phyloP scores from a whole-genome alignment of 202 grass and related monocot genomes.

The Miscanthus sacchariflorus region DNA sequence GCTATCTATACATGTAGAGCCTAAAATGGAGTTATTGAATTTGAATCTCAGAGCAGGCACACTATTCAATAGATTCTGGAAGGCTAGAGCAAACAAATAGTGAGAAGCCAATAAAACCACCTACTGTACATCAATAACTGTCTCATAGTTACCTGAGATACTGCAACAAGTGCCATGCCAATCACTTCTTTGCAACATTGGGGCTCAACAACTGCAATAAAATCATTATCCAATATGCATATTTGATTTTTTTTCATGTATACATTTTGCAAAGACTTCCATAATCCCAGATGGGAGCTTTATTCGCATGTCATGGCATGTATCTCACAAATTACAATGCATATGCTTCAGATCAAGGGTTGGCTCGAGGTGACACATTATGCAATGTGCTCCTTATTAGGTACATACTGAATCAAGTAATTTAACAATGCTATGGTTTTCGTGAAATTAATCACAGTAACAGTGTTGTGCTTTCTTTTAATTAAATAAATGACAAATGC shows the following conservation, averaged over 20 bases:
- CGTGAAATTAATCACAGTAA: neutral
- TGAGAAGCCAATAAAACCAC: neutral
- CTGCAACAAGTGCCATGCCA: neutral
- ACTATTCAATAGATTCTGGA: slow-evolving; percentile 9
- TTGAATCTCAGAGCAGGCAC: slow-evolving; percentile 1
- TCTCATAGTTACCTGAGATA: slow-evolving; percentile 10
- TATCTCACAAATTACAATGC: neutral
- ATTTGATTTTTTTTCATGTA: neutral
- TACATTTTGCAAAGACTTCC: neutral
- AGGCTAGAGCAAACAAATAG: neutral
- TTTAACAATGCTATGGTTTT: neutral
- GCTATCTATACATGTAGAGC: neutral
- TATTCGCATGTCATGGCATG: slow-evolving; percentile 6
- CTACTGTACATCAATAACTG: too few species aligned
- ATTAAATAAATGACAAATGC: neutral
- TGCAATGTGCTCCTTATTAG: neutral
- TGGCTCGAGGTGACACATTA: neutral
- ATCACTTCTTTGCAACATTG: neutral
- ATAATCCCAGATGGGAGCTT: neutral
- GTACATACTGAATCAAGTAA: neutral
- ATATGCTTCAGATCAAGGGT: neutral
- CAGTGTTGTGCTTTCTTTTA: neutral
- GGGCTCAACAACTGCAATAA: neutral
- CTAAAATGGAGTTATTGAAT: neutral
- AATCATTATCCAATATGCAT: neutral